Base-by-base conservation (phyloP, 2,329 filamentous ascomycete genomes). In the Aspergillus sp. region DNA sequence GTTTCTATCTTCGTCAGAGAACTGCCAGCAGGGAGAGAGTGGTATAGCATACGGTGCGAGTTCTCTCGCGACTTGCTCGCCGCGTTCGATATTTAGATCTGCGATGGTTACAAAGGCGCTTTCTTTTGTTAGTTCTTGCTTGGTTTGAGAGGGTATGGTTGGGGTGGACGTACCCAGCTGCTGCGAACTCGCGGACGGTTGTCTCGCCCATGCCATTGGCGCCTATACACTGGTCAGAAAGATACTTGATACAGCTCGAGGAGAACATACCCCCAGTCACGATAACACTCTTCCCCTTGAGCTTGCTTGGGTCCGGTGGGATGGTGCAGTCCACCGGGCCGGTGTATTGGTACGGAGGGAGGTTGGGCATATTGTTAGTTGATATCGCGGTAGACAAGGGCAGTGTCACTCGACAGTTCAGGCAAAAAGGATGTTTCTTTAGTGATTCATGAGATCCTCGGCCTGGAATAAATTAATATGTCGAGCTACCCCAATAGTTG, bases 281-380 rank as follows among this genome's bases (percentile, higher is more conserved):
- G 21, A 82, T 72, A 23, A 80, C 77, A 1, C 76, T 78, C 61
- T 80, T 82, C 27, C 75, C 78, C 3, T 64, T 68, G 8, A 79
- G 61, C 39, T 73, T 69, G 41, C 64, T 67, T n/a, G 63, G 58
- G 62, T 81, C 76, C 9, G 73, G 71, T 27, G 60, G 46, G 52
- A 61, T 56, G 9, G 52, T 56, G 47, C 58, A 61, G 49, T 61
- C 58, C 39, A 61, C 55, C 6, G 58, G 58, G 14, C 58, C 58
- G 52, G 55, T 61, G 23, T 61, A 61, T 39, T 55, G 41, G 44
- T 61, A 61, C 15, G 35, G 52, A 9, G 58, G 58, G 7, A 61
- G 55, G 31, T 52, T 44, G 23, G 58, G 58, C 58, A 61, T 61
- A 1, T 12, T 44, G n/a, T 24, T 31, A 31, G 9, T 31, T 31